Evolutionary conservation across 1,284 basidiomycete genomes (phyloP), one percentile per base, ranked within the genome.

Genomic region (Heliocybe sulcata): DNA sequence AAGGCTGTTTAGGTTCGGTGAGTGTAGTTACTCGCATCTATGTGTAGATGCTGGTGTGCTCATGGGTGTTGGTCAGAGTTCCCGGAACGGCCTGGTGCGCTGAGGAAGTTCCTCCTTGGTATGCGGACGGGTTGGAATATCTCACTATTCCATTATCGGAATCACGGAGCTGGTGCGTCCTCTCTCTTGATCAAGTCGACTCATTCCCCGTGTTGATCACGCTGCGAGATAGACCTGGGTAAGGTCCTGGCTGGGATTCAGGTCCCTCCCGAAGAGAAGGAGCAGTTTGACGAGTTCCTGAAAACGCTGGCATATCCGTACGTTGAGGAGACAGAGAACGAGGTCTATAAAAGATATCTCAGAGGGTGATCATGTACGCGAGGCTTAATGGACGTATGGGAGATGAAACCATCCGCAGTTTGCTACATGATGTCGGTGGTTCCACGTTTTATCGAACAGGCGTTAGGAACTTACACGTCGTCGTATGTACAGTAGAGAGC

Each of bases 81-180:
- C 69, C 97, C 97, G 1, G 97, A 99, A 70, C 77, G 96, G 55
- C 96, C 94, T 3, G 90, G 88, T 2, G 96, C 96, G 1, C 74
- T 99, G 56, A 82, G 90, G 49, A 92, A 90, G 63, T 99, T 99
- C 76, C 75, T 98, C 59, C 73, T 85, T 20, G 89, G 88, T 2
- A 69, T 99, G 53, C 87, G 89, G 52, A 77, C 82, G 27, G 87
- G 85, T 14, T 98, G 95, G 94, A 98, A 97, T 71, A 92, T 99
- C 54, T 90, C 92, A 1, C 71, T 99, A 58, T 99, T 98, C 76
- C 97, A 99, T 69, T 99, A 99, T 72, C 81, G 96, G 56, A 98
- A 98, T 69, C 95, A 99, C 62, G 96, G 96, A 29, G 94, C 89
- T 64, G 93, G 93, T 91, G 64, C 59, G 83, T 75, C 56, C 31